phyloP scores from a whole-genome alignment of 1,284 basidiomycete genomes.

The Termitomyces sp. region DNA sequence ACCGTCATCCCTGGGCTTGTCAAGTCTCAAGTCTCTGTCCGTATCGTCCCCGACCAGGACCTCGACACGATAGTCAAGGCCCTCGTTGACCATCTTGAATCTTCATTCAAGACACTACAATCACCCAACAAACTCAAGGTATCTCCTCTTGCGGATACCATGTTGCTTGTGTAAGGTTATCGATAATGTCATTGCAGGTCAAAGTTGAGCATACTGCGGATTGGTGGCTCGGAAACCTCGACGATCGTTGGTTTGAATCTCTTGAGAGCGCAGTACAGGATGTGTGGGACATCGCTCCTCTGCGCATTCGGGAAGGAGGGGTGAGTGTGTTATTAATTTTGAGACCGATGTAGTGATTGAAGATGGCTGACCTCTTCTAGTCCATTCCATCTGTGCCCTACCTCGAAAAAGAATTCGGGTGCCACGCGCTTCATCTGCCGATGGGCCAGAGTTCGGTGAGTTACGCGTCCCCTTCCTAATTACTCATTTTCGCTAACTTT shows the following conservation, averaged over 20 bases:
- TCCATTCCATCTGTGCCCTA: constrained; percentile 90
- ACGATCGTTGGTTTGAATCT: constrained; percentile 79
- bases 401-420: constrained; percentile 85
- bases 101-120: constrained; percentile 56
- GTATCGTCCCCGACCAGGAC: constrained; percentile 92
- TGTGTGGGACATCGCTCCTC: constrained; percentile 81
- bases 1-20: constrained; percentile 86
- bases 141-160: background rate
- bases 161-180: background rate
- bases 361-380: constrained; percentile 30
- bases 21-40: constrained; percentile 77
- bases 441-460: constrained; percentile 80
- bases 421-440: constrained; percentile 82
- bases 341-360: constrained; percentile 8
- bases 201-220: constrained; percentile 81
- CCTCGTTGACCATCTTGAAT: constrained; percentile 56
- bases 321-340: constrained; percentile 47
- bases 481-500: background rate
- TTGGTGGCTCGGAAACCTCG: constrained; percentile 92
- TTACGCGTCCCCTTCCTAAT: constrained; percentile 7
- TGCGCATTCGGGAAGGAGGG: constrained; percentile 92
- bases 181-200: constrained; percentile 41
- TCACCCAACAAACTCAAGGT: constrained; percentile 76
- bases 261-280: constrained; percentile 77
- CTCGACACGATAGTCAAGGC: constrained; percentile 64